Percentiles rank a stretch among this genome's conserved stretches.
Evolutionary conservation across 805 yeast species (phyloP).

Genomic region (Kluyveromyces aestuarii): DNA sequence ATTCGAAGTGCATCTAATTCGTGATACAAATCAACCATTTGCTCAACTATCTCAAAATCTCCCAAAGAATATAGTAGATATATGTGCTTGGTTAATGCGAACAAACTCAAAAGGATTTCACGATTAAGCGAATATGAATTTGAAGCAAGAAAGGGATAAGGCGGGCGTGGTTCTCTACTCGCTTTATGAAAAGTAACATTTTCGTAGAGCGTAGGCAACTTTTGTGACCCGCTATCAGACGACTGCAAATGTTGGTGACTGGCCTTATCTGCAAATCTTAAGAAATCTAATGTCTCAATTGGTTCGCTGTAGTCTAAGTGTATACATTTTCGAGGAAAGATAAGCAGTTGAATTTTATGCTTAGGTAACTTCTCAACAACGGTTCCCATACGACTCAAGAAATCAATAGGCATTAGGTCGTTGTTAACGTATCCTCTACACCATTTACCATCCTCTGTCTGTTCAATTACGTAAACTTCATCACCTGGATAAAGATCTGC

Average conservation of each 20-base stretch:
- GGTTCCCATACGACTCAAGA: conserved; percentile 43
- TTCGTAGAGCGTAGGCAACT: conserved; percentile 31
- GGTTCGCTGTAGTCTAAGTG: conserved; percentile 36
- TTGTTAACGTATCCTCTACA: conserved; percentile 67
- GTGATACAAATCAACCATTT: conserved; percentile 43
- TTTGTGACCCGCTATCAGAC: conserved; percentile 8
- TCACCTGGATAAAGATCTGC: conserved; percentile 66
- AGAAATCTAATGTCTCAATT: conserved; percentile 25
- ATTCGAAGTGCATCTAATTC: conserved; percentile 52
- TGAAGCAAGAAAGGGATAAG: conserved; percentile 43
- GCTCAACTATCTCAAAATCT: conserved; percentile 53
- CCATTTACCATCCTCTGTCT: conserved; percentile 48
- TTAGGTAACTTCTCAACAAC: conserved; percentile 58
- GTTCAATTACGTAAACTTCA: conserved; percentile 67
- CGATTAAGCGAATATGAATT: conserved; percentile 38
- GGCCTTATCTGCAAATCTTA: conserved; percentile 22
- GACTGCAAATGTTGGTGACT: conserved; percentile 17
- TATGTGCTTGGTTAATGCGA: conserved; percentile 52
- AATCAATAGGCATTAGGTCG: conserved; percentile 63
- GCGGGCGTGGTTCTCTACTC: conserved; percentile 36
- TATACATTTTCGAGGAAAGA: conserved; percentile 53
- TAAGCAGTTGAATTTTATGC: conserved; percentile 40
- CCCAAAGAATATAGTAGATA: conserved; percentile 65
- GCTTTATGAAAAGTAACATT: conserved; percentile 15
- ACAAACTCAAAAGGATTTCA: conserved; percentile 51